Evolutionary conservation across 352 stramenopile species (phyloP).

Genomic region (Phytophthora pisi): DNA sequence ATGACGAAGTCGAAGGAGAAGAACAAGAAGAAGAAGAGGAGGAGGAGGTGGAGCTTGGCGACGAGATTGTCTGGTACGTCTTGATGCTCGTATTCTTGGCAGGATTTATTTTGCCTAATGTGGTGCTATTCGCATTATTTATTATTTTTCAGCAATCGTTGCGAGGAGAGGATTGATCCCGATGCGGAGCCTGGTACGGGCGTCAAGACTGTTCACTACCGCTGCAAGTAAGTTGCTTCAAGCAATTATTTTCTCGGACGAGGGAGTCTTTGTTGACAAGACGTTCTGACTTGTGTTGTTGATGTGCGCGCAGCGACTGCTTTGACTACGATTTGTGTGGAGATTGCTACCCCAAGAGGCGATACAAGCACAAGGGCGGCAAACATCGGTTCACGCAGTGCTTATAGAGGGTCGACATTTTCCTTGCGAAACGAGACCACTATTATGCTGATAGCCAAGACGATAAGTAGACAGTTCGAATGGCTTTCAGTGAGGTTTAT

Average conservation of each 20-base stretch:
- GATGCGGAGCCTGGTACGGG: slow-evolving; percentile 23
- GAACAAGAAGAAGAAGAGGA: slow-evolving; percentile 21
- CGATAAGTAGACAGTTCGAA: slow-evolving; percentile 15
- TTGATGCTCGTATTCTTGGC: not conserved
- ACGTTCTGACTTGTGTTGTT: slow-evolving; percentile 7
- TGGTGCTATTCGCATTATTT: slow-evolving; percentile 8
- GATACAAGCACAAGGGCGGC: slow-evolving; percentile 42
- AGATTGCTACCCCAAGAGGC: slow-evolving; percentile 50
- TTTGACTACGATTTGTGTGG: slow-evolving; percentile 80
- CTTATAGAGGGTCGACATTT: slow-evolving; percentile 35
- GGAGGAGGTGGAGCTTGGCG: slow-evolving; percentile 40
- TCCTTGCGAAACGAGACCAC: slow-evolving; percentile 7
- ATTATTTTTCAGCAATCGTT: slow-evolving; percentile 34
- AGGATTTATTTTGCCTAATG: not conserved
- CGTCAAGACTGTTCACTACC: slow-evolving; percentile 40
- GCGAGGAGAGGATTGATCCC: slow-evolving; percentile 36
- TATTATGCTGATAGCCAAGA: slow-evolving; percentile 8
- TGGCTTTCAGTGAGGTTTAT: slow-evolving; percentile 4
- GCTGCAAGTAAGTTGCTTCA: slow-evolving; percentile 36
- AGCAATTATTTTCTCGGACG: not conserved
- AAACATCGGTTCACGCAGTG: slow-evolving; percentile 48
- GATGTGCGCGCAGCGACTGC: slow-evolving; percentile 53
- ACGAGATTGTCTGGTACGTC: slow-evolving; percentile 58
- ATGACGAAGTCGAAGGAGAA: slow-evolving; percentile 13
- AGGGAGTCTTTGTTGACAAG: not conserved